Evolutionary conservation across 208 protist genomes (phyloP), one percentile per base, ranked within the genome.

Genomic region (Crithidia bombi): DNA sequence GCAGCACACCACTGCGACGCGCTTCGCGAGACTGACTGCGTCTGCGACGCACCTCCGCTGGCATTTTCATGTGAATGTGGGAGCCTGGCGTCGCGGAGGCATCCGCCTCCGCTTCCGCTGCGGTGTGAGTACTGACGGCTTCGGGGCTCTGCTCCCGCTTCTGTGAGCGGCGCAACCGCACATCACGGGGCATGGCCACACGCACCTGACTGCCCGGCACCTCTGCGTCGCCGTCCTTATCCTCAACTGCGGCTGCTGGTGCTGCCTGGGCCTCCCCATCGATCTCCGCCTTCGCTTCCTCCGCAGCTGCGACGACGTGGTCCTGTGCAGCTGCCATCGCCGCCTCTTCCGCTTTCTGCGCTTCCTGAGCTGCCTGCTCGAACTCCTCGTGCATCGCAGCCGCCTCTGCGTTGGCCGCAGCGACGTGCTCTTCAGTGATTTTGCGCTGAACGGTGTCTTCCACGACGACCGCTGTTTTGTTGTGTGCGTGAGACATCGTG

Each of bases 21-120:
- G 56, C n/a, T 43, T 73, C 73, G 33, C 51, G 58, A 25, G 50
- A 68, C 51, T 43, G 39, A 35, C 43, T 69, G 33, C 66, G 73
- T 1, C 59, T 26, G 35, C 58, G 57, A 25, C 73, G 73, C 41
- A 79, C 66, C 19, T 79, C 65, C 0, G 5, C 32, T 0, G 73
- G 73, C 73, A 79, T 79, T n/a, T 36, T 47, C 46, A 72, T 26
- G n/a, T 44, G 33, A 5, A 79, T 57, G 33, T 55, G 61, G n/a
- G 70, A 52, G 11, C 41, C 65, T 12, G 15, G 5, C 46, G 14
- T n/a, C n/a, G 30, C 33, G 10, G 28, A 26, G 4, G 17, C 15
- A 30, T 33, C 39, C 4, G 41, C 25, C 11, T 56, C 30, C 0
- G 55, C 44, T 21, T 39, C 32, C 5, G 47, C 49, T 3, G 43